Base-by-base conservation (phyloP, 139 green algal species). In the Chlamydomonas urium region DNA sequence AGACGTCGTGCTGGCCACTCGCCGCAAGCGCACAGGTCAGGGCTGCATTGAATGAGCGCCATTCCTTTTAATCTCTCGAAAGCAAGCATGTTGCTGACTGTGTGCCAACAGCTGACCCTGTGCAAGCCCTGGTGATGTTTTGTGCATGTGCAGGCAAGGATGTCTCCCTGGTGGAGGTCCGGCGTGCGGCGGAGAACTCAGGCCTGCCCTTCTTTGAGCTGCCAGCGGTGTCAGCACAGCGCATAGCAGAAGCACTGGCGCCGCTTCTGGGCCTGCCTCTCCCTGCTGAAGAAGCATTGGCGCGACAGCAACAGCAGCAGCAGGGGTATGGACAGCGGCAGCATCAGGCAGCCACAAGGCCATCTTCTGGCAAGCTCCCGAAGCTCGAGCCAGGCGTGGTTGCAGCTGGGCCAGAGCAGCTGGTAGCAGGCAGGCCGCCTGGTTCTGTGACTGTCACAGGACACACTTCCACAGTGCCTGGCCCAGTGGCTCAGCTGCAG, bases 1-100 rank as follows among this genome's bases (percentile, higher is more conserved):
- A 28, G 57, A 79, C 35, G 73, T 74, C n/a, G 65, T 79, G 26
- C 23, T 79, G 33, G 73, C 73, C 5, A 71, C 57, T 2, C 56
- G 26, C 14, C 38, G 42, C 37, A 75, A 71, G 56, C 53, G 65
- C 1, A 79, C 66, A 21, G n/a, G n/a, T n/a, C n/a, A n/a, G n/a
- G n/a, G n/a, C n/a, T n/a, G n/a, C n/a, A n/a, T n/a, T n/a, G n/a
- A n/a, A n/a, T n/a, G n/a, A n/a, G n/a, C n/a, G n/a, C n/a, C n/a
- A n/a, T n/a, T n/a, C n/a, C n/a, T n/a, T n/a, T n/a, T n/a, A n/a
- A n/a, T n/a, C n/a, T n/a, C n/a, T n/a, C n/a, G n/a, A n/a, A n/a
- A n/a, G n/a, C n/a, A n/a, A n/a, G n/a, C n/a, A n/a, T n/a, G n/a
- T n/a, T n/a, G n/a, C n/a, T n/a, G n/a, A n/a, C n/a, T n/a, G n/a